Conservation (phyloP, 192 early-diverging fungal species). For the Spinellus fusiger region DNA sequence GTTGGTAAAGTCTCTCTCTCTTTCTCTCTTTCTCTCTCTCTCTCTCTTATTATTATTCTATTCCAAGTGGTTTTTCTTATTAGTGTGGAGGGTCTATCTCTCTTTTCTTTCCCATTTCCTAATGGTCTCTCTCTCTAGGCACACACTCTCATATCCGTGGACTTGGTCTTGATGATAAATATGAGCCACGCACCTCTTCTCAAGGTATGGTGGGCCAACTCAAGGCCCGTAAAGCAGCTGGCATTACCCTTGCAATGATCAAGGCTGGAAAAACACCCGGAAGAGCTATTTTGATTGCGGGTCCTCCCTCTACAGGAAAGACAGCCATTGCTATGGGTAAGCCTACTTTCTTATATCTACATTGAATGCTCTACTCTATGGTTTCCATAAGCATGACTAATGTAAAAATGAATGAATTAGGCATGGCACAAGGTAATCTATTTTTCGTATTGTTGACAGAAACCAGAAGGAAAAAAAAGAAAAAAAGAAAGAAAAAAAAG, state of each 20-base stretch:
- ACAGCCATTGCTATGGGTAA: slow-evolving; percentile 98
- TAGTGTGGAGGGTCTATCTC: no score
- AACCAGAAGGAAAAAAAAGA: neutral
- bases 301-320: slow-evolving; percentile 97
- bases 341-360: neutral
- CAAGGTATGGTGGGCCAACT: slow-evolving; percentile 99
- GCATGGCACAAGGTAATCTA: slow-evolving; percentile 30
- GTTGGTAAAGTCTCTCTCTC: slow-evolving; percentile 50
- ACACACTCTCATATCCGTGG: slow-evolving; percentile 98
- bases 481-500: neutral
- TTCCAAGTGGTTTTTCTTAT: no score
- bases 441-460: neutral
- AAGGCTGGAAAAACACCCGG: slow-evolving; percentile 98
- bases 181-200: slow-evolving; percentile 78
- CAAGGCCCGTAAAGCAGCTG: slow-evolving; percentile 92
- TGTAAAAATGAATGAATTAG: neutral
- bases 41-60: neutral
- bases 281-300: slow-evolving; percentile 95
- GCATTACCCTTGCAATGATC: slow-evolving; percentile 94
- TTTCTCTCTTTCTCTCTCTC: neutral
- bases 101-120: neutral
- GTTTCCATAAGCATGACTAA: neutral
- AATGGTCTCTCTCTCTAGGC: slow-evolving; percentile 43
- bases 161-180: slow-evolving; percentile 88
- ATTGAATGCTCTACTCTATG: no score